Evolutionary conservation across 83 land plant genomes (phyloP).

Genomic region (Isoetes engelmannii): DNA sequence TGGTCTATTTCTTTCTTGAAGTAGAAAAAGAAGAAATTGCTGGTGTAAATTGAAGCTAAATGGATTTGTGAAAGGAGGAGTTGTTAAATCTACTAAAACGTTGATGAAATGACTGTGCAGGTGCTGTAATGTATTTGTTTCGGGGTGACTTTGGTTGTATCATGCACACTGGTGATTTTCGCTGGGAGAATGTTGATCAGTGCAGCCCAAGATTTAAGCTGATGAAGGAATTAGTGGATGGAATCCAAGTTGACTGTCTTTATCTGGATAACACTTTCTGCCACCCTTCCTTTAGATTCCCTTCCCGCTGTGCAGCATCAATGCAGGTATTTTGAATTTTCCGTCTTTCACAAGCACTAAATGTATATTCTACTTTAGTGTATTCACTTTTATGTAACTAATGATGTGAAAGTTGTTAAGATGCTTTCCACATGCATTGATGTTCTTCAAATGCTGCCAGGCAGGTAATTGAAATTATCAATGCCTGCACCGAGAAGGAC

Average conservation of each 20-base stretch:
- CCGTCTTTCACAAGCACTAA: too few relatives aligned
- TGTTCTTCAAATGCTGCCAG: neutral
- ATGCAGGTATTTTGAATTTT: constrained; percentile 33
- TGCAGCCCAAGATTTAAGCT: constrained; percentile 15
- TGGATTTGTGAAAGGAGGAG: neutral
- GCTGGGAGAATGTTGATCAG: constrained; percentile 44
- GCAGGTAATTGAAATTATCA: constrained; percentile 60
- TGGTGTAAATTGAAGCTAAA: neutral
- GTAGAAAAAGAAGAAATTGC: neutral
- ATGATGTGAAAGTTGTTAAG: neutral
- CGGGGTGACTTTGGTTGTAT: constrained; percentile 54
- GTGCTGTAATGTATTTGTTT: constrained; percentile 65
- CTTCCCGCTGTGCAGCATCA: constrained; percentile 47
- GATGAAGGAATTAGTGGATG: constrained; percentile 31
- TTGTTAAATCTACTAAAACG: neutral
- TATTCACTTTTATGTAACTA: too few relatives aligned
- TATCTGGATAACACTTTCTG: constrained; percentile 66
- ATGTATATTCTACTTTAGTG: too few relatives aligned
- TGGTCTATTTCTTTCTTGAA: neutral
- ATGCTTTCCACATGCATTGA: neutral
- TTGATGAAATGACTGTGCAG: constrained; percentile 20
- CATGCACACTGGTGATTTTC: constrained; percentile 64
- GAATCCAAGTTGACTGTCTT: constrained; percentile 33
- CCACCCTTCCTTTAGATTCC: constrained; percentile 47
- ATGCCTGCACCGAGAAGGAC: constrained; percentile 41